Conservation (phyloP, 192 early-diverging fungal genomes). For the Gigaspora rosea region DNA sequence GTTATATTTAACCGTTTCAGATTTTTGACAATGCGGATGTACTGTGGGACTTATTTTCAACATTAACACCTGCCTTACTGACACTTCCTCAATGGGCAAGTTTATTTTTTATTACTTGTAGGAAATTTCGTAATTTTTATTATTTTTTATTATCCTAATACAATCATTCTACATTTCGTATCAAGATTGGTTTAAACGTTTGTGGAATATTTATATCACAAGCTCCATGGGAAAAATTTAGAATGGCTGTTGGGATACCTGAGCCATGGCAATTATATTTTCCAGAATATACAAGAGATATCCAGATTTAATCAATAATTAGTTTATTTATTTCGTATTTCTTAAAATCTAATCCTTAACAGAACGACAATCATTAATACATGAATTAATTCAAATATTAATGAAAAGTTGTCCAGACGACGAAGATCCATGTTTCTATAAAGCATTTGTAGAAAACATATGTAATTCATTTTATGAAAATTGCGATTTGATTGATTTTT, state of each 20-base stretch:
- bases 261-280: slow-evolving; percentile 11
- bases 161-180: background rate
- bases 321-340: background rate
- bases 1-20: background rate
- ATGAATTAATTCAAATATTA: background rate
- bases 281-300: slow-evolving; percentile 14
- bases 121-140: background rate
- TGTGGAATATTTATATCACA: slow-evolving; percentile 6
- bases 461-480: background rate
- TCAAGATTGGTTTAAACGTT: background rate
- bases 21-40: slow-evolving; percentile 10
- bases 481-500: slow-evolving; percentile 8
- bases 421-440: background rate
- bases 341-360: background rate
- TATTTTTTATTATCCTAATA: background rate
- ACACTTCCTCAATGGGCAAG: background rate
- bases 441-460: background rate
- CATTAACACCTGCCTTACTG: background rate
- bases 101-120: background rate
- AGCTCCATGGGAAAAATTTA: slow-evolving; percentile 20
- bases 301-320: background rate
- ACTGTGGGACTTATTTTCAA: background rate
- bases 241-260: background rate
- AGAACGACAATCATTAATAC: background rate
- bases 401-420: background rate